These are phyloP conservation scores for Coffea canephora DNA, from an alignment of 257 asterid genomes.

Conservation along the genomic window DNA sequence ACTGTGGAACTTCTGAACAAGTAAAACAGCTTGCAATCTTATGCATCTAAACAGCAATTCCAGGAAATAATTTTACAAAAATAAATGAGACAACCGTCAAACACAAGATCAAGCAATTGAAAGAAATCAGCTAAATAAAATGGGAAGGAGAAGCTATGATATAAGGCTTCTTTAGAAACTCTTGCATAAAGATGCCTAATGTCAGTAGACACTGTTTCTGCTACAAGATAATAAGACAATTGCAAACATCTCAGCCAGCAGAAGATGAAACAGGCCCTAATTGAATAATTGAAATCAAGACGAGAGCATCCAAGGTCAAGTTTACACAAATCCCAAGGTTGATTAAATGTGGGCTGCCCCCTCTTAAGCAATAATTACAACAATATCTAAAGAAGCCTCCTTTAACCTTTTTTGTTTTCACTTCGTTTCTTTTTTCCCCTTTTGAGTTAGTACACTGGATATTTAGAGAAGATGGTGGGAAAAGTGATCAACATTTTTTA, in stretches of 20 bases:
- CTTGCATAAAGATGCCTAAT: not conserved
- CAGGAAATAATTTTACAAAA: not conserved
- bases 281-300: not conserved
- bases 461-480: not conserved
- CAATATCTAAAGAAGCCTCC: no score
- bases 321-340: not conserved
- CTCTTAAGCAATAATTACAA: not conserved
- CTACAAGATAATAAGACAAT: not conserved
- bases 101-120: not conserved
- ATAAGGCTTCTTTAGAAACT: not conserved
- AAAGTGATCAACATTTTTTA: not conserved
- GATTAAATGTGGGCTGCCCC: not conserved
- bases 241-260: not conserved
- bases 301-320: not conserved
- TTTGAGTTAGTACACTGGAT: not conserved
- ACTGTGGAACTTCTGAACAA: not conserved
- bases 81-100: not conserved
- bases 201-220: not conserved
- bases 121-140: not conserved
- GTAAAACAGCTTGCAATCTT: not conserved
- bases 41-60: constrained; percentile 1
- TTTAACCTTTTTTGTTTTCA: not conserved
- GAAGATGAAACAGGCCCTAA: not conserved
- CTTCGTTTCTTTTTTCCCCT: not conserved
- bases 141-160: not conserved